Percentiles rank a stretch among this genome's conserved stretches.
phyloP scores from a whole-genome alignment of 371 early-diverging fungal genomes.

The Fennellomyces sp. region DNA sequence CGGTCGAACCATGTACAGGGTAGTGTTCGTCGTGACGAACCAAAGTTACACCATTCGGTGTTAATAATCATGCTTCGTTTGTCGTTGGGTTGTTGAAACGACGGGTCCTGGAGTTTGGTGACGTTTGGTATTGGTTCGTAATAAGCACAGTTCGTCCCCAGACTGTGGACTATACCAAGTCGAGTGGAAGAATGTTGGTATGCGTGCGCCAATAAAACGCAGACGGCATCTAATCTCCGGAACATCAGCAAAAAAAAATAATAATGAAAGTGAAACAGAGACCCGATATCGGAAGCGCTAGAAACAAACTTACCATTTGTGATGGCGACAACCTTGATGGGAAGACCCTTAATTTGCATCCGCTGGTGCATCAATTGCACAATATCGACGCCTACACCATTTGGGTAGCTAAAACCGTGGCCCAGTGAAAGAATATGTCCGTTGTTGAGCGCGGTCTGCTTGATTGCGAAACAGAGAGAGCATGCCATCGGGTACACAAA shows the following conservation, averaged over 20 bases:
- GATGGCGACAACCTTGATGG: constrained; percentile 51
- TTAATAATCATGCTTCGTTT: constrained; percentile 77
- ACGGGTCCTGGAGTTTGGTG: constrained; percentile 59
- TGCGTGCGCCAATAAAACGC: constrained; percentile 88
- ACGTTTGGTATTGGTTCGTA: constrained; percentile 77
- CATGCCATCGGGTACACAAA: constrained; percentile 55
- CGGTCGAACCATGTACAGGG: constrained; percentile 87
- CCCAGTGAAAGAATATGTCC: constrained; percentile 43
- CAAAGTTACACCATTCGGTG: constrained; percentile 88
- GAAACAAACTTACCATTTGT: constrained; percentile 71
- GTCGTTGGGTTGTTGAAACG: constrained; percentile 42
- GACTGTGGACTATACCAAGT: constrained; percentile 91
- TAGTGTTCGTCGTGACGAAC: constrained; percentile 71
- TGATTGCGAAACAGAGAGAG: constrained; percentile 49
- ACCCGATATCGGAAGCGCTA: too few relatives aligned
- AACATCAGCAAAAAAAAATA: too few relatives aligned
- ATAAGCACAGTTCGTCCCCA: constrained; percentile 96
- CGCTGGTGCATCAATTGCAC: constrained; percentile 48
- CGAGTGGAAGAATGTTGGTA: constrained; percentile 83
- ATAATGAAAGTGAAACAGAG: too few relatives aligned
- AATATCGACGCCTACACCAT: constrained; percentile 48
- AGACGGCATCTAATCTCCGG: constrained; percentile 76
- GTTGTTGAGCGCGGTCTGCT: constrained; percentile 42
- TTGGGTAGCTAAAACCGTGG: constrained; percentile 47
- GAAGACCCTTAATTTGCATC: constrained; percentile 39